These are phyloP conservation scores for Daldinia sp. DNA, from an alignment of 2,329 filamentous ascomycete genomes.

Conservation along the genomic window DNA sequence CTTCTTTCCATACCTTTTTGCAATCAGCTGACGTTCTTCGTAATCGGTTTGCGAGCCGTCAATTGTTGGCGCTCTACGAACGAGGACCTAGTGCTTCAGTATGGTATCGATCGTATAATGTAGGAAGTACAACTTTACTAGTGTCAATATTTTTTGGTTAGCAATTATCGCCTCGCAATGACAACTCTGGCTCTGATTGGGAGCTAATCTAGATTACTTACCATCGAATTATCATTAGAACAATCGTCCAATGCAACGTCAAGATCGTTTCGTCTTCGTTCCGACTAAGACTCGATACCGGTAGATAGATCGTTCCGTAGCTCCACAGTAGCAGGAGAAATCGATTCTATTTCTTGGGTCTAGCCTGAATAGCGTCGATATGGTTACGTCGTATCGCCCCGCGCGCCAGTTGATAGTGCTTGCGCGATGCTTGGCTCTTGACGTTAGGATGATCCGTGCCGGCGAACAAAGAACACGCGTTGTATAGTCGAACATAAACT, in stretches of 20 bases:
- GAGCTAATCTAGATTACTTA: slow-evolving; percentile 18
- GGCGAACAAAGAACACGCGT: background rate
- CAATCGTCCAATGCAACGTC: slow-evolving; percentile 24
- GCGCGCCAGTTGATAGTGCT: slow-evolving; percentile 15
- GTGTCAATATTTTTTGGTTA: background rate
- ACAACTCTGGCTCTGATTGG: slow-evolving; percentile 4
- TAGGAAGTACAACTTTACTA: background rate
- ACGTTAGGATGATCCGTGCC: slow-evolving; percentile 3
- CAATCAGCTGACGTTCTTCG: background rate
- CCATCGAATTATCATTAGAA: slow-evolving; percentile 12
- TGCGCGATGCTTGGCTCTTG: slow-evolving; percentile 25
- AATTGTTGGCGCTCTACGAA: background rate
- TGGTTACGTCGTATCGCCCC: slow-evolving; percentile 24
- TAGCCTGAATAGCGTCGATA: slow-evolving; percentile 4
- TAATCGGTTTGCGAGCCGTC: background rate
- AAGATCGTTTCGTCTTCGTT: slow-evolving; percentile 9
- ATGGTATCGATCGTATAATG: background rate
- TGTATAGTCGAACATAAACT: background rate
- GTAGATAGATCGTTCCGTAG: background rate
- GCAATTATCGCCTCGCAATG: slow-evolving; percentile 8
- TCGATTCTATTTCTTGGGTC: background rate
- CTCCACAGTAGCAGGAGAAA: slow-evolving; percentile 1
- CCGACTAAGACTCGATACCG: background rate
- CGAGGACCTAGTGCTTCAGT: background rate
- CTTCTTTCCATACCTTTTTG: background rate